phyloP scores from a whole-genome alignment of 192 early-diverging fungal species.

The Pilaira anomala region DNA sequence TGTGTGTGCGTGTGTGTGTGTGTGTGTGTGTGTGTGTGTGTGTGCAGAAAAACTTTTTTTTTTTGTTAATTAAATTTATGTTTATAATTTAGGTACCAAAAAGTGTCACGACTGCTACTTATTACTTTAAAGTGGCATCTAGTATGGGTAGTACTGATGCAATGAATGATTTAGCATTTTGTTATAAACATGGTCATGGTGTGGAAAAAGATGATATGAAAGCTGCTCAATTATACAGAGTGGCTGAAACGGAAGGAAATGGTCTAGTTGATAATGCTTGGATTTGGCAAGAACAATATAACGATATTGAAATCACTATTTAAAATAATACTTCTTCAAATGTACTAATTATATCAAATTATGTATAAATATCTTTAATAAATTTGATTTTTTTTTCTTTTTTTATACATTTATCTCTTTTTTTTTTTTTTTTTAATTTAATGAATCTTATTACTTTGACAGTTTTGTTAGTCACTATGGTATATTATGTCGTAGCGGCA shows the following conservation, averaged over 20 bases:
- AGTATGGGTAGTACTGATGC: slow-evolving; percentile 77
- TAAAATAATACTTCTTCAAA: not conserved
- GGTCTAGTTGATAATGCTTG: slow-evolving; percentile 72
- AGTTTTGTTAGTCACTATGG: too few relatives aligned
- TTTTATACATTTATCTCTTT: too few relatives aligned
- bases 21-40: too few relatives aligned
- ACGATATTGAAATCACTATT: slow-evolving; percentile 21
- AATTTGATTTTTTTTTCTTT: too few relatives aligned
- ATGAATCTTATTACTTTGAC: too few relatives aligned
- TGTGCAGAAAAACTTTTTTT: too few relatives aligned
- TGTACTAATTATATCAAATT: not conserved
- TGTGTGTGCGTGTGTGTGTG: too few relatives aligned
- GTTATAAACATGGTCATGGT: slow-evolving; percentile 73
- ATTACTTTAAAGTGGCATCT: slow-evolving; percentile 82
- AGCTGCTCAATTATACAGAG: slow-evolving; percentile 72
- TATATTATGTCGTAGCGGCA: too few relatives aligned
- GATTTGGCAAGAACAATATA: slow-evolving; percentile 79
- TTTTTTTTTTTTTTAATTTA: too few relatives aligned
- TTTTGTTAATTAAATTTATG: not conserved
- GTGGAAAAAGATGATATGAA: slow-evolving; percentile 71
- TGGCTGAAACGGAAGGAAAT: slow-evolving; percentile 64
- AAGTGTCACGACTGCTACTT: slow-evolving; percentile 67
- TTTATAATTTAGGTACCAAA: slow-evolving; percentile 43
- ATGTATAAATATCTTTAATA: slow-evolving; percentile 4
- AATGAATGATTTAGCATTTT: slow-evolving; percentile 67